Conservation (phyloP, 176 grass and related monocot genomes). For the Carex littledalei region DNA sequence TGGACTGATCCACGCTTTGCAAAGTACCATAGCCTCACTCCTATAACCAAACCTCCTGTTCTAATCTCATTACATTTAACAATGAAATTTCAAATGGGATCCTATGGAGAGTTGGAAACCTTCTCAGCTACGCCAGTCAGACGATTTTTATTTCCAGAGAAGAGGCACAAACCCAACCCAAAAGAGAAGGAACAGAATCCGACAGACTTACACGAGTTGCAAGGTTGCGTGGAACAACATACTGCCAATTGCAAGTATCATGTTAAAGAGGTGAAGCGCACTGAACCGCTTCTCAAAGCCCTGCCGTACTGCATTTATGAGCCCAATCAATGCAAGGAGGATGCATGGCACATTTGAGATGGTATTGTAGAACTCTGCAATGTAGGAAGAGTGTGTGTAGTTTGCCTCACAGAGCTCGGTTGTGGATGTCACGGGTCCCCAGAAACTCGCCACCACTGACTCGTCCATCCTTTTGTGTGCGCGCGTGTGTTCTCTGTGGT, state of each 20-base stretch:
- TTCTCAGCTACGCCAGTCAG: background rate
- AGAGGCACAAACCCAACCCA: background rate
- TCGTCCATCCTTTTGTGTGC: conserved; percentile 42
- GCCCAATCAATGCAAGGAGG: conserved; percentile 61
- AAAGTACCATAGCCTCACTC: no score
- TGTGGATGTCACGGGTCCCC: conserved; percentile 79
- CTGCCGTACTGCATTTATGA: conserved; percentile 58
- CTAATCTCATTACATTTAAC: background rate
- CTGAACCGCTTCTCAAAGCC: conserved; percentile 83
- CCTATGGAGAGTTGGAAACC: background rate
- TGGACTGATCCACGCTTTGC: no score
- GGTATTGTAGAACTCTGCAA: conserved; percentile 85
- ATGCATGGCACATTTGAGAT: conserved; percentile 63
- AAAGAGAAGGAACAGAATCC: background rate
- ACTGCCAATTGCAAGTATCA: conserved; percentile 77
- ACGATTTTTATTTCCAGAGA: background rate
- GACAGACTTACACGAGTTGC: conserved; percentile 59
- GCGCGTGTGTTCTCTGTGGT: background rate
- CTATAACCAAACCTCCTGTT: no score
- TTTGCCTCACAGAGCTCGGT: conserved; percentile 70
- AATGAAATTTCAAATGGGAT: background rate
- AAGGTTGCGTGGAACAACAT: conserved; percentile 84
- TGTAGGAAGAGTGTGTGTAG: conserved; percentile 54
- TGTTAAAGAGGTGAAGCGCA: conserved; percentile 70
- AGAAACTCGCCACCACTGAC: conserved; percentile 68